Base-by-base conservation (phyloP, 148 eudicot genomes). In the Fagopyrum esculentum region DNA sequence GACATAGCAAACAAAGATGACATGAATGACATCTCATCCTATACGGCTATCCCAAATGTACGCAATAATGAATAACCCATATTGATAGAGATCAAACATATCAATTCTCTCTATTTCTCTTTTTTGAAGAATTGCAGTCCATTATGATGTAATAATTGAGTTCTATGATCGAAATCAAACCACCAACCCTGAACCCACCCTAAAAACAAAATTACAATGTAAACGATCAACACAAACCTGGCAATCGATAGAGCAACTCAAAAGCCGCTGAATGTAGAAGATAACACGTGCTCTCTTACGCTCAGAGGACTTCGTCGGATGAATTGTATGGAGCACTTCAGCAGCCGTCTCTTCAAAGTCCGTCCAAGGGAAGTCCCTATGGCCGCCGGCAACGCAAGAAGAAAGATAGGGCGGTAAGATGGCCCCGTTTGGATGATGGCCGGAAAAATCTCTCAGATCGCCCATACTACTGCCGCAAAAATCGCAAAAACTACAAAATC, bases 291-390 rank as follows among this genome's bases (percentile, higher is more conserved):
- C 77, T 71, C 89, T 83, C 78, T 77, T 82, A 77, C 85, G 80
- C 71, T 84, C 84, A 10, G 89, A 75, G 73, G 81, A 82, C 40
- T 77, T 46, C 44, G 86, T 86, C 7, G 87, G 86, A 44, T 86
- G 89, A 46, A 86, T 72, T 29, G 77, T 73, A 72, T 69, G 73
- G 40, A 86, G 50, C 76, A 86, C 84, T 74, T 84, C 75, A 49
- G 68, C 73, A 43, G 84, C 69, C 47, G 78, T 68, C 47, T 77
- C 76, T 56, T 86, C 89, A 16, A 83, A 85, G 10, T 16, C 73
- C 4, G 19, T 70, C 80, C 78, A 79, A 49, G 3, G 22, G 6
- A 0, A 66, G 22, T 57, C 63, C 63, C 63, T 29, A 9, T 29
- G 29, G 69, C 7, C 69, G 0, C 69, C 44, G 45, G 4, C 70